These are phyloP conservation scores for Nosema muscidifuracis DNA, from an alignment of 371 early-diverging fungal species.

Conservation along the genomic window DNA sequence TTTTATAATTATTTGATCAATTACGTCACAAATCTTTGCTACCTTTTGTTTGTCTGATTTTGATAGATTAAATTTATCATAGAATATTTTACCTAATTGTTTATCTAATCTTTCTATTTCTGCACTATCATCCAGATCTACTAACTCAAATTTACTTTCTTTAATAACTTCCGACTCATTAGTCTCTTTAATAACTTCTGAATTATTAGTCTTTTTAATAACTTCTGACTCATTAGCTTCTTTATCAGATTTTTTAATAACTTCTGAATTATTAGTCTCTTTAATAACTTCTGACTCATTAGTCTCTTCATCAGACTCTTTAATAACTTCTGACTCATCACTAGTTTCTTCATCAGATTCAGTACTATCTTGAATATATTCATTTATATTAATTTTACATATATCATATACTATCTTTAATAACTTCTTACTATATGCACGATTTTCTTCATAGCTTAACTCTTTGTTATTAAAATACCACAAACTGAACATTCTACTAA, in stretches of 20 bases:
- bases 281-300: background rate
- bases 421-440: background rate
- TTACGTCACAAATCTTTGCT: background rate
- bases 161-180: too few relatives aligned
- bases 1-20: background rate
- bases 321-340: too few relatives aligned
- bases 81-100: background rate
- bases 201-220: background rate
- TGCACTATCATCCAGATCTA: background rate
- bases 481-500: background rate
- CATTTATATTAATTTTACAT: background rate
- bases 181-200: background rate
- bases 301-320: background rate
- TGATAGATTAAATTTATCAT: background rate
- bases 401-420: background rate
- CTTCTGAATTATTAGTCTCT: background rate
- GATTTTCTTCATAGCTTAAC: background rate
- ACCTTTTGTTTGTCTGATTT: conserved; percentile 6
- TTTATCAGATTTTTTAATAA: background rate
- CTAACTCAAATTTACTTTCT: background rate
- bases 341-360: background rate
- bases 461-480: conserved; percentile 5
- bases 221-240: background rate
- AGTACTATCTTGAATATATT: background rate
- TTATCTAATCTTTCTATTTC: conserved; percentile 1